Conservation (phyloP, 2,329 filamentous ascomycete genomes). For the Pseudogymnoascus sp. region DNA sequence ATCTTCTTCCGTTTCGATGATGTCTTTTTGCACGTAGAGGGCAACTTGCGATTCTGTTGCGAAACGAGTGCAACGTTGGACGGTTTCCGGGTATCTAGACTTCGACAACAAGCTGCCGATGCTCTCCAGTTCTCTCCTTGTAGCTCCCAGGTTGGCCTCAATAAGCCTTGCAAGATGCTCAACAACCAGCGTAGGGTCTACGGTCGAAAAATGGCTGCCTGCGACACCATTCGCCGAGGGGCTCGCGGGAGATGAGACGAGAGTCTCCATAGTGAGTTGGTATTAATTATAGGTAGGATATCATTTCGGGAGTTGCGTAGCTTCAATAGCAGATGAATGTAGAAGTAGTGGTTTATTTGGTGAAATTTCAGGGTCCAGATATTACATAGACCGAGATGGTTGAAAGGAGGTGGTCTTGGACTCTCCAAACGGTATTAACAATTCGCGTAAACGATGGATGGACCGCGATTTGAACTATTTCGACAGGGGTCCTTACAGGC, state of each 20-base stretch:
- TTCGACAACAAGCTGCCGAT: constrained; percentile 76
- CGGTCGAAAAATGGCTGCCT: constrained; percentile 38
- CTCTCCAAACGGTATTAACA: constrained; percentile 6
- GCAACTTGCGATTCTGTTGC: constrained; percentile 79
- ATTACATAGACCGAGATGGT: not conserved
- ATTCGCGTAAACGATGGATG: constrained; percentile 8
- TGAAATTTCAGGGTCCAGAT: constrained; percentile 1
- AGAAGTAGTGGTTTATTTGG: not conserved
- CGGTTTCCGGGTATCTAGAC: constrained; percentile 63
- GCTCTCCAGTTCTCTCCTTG: constrained; percentile 68
- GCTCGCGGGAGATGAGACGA: constrained; percentile 23
- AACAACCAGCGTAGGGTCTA: constrained; percentile 62
- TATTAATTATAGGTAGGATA: not conserved
- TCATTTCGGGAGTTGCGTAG: not conserved
- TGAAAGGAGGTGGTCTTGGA: constrained; percentile 3
- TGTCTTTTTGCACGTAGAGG: constrained; percentile 85
- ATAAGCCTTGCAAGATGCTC: constrained; percentile 65
- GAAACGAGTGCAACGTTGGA: constrained; percentile 82
- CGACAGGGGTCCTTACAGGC: constrained; percentile 2
- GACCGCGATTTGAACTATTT: constrained; percentile 9
- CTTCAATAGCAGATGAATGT: not conserved
- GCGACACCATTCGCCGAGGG: constrained; percentile 23
- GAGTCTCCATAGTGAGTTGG: constrained; percentile 25
- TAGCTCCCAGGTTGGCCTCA: constrained; percentile 65
- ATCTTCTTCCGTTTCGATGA: constrained; percentile 31